phyloP scores from a whole-genome alignment of 371 early-diverging fungal species.

The Coemansia sp. region DNA sequence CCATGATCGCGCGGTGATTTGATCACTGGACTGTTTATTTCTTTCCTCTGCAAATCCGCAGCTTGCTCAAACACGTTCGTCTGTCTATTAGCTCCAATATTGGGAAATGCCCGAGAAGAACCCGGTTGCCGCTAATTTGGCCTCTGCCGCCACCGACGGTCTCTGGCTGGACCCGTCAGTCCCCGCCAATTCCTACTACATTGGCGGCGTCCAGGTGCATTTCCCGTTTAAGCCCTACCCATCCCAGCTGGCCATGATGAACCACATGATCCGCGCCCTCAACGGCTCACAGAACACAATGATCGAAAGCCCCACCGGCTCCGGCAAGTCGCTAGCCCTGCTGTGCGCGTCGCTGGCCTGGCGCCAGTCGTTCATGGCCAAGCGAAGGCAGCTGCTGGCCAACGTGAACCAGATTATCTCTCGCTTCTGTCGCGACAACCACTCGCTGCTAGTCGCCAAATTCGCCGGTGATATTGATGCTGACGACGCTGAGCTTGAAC shows the following conservation, averaged over 20 bases:
- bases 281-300: conserved; percentile 52
- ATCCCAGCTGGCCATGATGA: conserved; percentile 57
- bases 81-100: too few relatives aligned
- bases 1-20: too few relatives aligned
- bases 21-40: too few relatives aligned
- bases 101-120: too few relatives aligned
- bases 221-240: conserved; percentile 63
- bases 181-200: conserved; percentile 12
- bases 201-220: conserved; percentile 47
- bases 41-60: too few relatives aligned
- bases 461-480: neutral
- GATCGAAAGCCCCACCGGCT: conserved; percentile 66
- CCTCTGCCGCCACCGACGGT: too few relatives aligned
- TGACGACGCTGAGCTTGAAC: neutral
- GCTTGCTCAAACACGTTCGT: too few relatives aligned
- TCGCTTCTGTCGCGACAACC: conserved; percentile 15
- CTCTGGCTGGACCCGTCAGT: neutral
- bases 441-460: neutral
- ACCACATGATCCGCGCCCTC: conserved; percentile 55
- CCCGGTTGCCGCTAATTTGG: too few relatives aligned
- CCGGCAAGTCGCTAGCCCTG: conserved; percentile 64
- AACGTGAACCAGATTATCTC: conserved; percentile 10
- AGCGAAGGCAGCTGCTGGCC: conserved; percentile 1
- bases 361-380: conserved; percentile 19
- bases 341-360: conserved; percentile 60